Base-by-base conservation (phyloP, 1,284 basidiomycete species). In the Moniliophthora roreri region DNA sequence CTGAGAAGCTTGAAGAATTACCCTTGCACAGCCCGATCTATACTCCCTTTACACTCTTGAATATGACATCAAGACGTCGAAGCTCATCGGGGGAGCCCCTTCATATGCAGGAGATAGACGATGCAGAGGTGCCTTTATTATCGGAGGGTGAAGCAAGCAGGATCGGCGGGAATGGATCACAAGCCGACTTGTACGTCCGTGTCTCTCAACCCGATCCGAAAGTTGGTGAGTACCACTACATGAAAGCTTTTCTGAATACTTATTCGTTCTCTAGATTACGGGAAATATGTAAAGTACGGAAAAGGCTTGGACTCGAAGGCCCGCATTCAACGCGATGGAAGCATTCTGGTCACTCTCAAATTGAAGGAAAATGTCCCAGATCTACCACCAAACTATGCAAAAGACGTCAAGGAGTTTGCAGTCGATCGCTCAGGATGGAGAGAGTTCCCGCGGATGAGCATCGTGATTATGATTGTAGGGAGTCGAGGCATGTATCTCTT, bases 401-500 rank as follows among this genome's bases (percentile, higher is more conserved):
- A 54, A 24, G 66, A 77, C 10, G 76, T 83, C 4, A 64, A 74
- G 21, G 82, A 84, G 60, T 79, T 77, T 60, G 79, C 72, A 0
- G 65, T 81, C 4, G 81, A 81, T 58, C 57, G 62, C 39, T 59
- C 56, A 15, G 58, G 69, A 49, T 70, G 70, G 69, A 64, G 57
- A 23, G 56, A 66, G n/a, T 71, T 69, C 49, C 82, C 83, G 0
- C 52, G 53, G 4, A 62, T 87, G 63, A 82, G 74, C 58, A 80
- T 86, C 26, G 79, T 85, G 41, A 80, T 85, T 45, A 82, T 84
- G 78, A 79, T 85, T 51, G 82, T 84, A 10, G 83, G 84, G 1
- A 82, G 80, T 57, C 68, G 83, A 63, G 83, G 84, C 80, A 58
- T 44, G 74, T 58, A 32, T 37, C 11, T 24, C 28, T 18, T 34